Base-by-base conservation (phyloP, 768 basidiomycete species). In the Tulasnella sp. region DNA sequence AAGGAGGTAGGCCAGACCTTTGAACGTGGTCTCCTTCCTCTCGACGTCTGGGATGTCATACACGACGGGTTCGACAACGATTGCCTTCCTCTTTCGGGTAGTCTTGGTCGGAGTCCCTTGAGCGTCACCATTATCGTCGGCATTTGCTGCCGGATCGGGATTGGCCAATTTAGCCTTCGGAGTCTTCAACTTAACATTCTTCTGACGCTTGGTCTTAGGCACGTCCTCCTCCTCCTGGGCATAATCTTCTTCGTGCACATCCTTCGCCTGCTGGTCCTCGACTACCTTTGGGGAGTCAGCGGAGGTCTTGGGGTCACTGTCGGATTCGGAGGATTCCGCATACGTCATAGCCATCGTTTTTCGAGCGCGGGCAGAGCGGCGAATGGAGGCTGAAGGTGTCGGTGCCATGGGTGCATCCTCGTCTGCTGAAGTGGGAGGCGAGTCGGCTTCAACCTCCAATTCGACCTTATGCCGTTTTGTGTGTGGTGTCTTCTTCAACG, bases 31-130 rank as follows among this genome's bases (percentile, higher is more conserved):
- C 31, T 72, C 69, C 68, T 80, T 84, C 64, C 68, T 73, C 68
- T 82, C 77, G 0, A 90, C 84, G 53, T 83, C 81, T 1, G 85
- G 82, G 54, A 92, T 90, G 51, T 79, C 69, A 65, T 85, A 87
- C 3, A 67, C 67, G 11, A 74, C 69, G 48, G 70, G 70, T 15
- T 66, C 65, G 34, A 66, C 66, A 3, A 65, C 65, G 56, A 68
- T 71, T 1, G 62, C 60, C 48, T 67, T 68, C 31, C 69, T 53
- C 63, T 68, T 67, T 65, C 68, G 64, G 61, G 69, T 68, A n/a
- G 68, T 64, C 63, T 68, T 62, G 17, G 29, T 34, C 10, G 44
- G 59, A 34, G 49, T 57, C 17, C 4, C 27, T 24, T 34, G 27
- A 2, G 31, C 51, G 9, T 60, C 52, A 10, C 34, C 59, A 19